Evolutionary conservation across 345 rosid genomes (phyloP), one percentile per base, ranked within the genome.

Genomic region (Ceriops decandra): DNA sequence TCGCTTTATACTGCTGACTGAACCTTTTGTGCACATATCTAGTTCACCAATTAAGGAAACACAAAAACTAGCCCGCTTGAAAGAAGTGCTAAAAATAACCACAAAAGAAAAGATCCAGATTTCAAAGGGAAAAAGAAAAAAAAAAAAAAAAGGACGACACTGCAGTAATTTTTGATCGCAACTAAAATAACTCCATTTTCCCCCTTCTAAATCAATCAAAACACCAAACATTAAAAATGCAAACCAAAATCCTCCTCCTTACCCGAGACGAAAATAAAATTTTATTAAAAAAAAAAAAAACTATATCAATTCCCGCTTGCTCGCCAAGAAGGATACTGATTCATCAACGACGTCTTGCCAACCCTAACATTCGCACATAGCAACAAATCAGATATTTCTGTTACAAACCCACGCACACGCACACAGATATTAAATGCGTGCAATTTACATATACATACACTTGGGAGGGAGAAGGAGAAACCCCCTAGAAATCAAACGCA

Each of bases 261-360:
- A 11, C 46, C 16, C 46, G 46, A 38, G 15, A 9, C 58, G 28
- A n/a, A 27, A 16, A 17, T 0, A 51, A 30, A 20, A 51, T 24
- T 24, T 24, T 24, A 24, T 3, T 7, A 53, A 3, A 5, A 5
- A 11, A 6, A 22, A 8, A 56, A 10, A 22, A 15, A 28, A 56
- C 16, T 22, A 21, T 17, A 22, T 16, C 30, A 11, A 53, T n/a
- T 53, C 26, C 26, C 58, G 15, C 8, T 21, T 20, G 52, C 46
- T 27, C 6, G 30, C 53, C 30, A 21, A 13, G 27, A 76, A 87
- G 95, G 97, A 95, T 95, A 91, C 97, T 89, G 99, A 79, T 91
- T 95, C 97, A 91, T 91, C 90, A 95, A 73, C 60, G 99, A 91
- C 54, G 99, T 95, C 90, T 95, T 95, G 76, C 97, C 99, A 73